These are phyloP conservation scores for Hypomontagnella monticulosa DNA, from an alignment of 495 filamentous ascomycete genomes.

Conservation along the genomic window DNA sequence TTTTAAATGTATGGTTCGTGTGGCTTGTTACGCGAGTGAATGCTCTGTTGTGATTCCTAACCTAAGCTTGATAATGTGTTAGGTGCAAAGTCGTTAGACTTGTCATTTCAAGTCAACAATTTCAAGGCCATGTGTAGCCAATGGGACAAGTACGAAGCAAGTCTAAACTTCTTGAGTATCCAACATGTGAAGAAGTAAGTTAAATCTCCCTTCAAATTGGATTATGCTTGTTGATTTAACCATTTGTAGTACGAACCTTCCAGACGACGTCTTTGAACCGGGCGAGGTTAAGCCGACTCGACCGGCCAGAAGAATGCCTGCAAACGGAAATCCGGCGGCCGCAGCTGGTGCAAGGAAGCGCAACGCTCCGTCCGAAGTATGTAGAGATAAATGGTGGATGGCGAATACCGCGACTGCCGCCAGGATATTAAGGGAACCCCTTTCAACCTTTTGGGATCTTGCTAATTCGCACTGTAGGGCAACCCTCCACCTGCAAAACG, in stretches of 20 bases:
- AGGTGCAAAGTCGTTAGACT: slow-evolving; percentile 68
- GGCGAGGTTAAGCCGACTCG: slow-evolving; percentile 77
- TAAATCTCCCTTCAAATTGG: not conserved
- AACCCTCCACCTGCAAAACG: slow-evolving; percentile 49
- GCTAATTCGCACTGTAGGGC: slow-evolving; percentile 43
- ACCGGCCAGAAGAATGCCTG: slow-evolving; percentile 60
- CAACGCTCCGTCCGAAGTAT: slow-evolving; percentile 47
- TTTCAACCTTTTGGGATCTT: slow-evolving; percentile 38
- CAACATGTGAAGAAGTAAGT: slow-evolving; percentile 80
- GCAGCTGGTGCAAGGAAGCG: slow-evolving; percentile 47
- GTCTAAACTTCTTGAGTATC: slow-evolving; percentile 67
- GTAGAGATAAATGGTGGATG: slow-evolving; percentile 42
- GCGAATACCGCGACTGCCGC: slow-evolving; percentile 38
- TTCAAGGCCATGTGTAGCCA: slow-evolving; percentile 76
- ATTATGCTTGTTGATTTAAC: slow-evolving; percentile 36
- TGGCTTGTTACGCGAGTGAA: slow-evolving; percentile 58
- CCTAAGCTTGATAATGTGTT: slow-evolving; percentile 41
- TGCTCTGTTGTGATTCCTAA: slow-evolving; percentile 47
- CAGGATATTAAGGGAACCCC: slow-evolving; percentile 40
- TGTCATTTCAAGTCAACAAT: slow-evolving; percentile 76
- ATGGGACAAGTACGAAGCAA: slow-evolving; percentile 69
- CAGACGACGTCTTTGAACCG: slow-evolving; percentile 84
- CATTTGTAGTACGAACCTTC: slow-evolving; percentile 76
- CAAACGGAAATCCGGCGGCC: slow-evolving; percentile 27
- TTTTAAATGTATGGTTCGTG: slow-evolving; percentile 62